Conservation (phyloP, 140 eudicot genomes). For the Bidens hawaiensis region DNA sequence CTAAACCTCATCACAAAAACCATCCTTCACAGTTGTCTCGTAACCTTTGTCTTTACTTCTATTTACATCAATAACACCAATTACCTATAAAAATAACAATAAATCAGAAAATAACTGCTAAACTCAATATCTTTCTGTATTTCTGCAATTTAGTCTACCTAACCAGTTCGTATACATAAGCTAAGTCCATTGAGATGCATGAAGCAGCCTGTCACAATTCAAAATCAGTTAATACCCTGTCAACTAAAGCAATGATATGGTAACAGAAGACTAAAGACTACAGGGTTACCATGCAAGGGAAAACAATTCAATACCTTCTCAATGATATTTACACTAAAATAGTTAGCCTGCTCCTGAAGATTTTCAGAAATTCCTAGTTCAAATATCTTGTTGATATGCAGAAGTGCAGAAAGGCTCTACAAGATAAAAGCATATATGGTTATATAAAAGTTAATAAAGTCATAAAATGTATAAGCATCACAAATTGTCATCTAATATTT, state of each 20-base stretch:
- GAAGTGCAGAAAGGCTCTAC: slow-evolving; percentile 68
- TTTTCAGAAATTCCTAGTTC: slow-evolving; percentile 71
- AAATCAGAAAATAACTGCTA: slow-evolving; percentile 1
- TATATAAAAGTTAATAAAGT: slow-evolving; percentile 1
- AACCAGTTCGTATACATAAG: neutral
- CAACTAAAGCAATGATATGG: neutral
- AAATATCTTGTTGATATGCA: slow-evolving; percentile 73
- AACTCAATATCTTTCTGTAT: neutral
- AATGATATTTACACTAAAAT: slow-evolving; percentile 2
- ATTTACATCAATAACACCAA: slow-evolving; percentile 81
- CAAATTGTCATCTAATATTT: slow-evolving; percentile 7
- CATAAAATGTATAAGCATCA: slow-evolving; percentile 3
- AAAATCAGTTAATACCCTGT: neutral
- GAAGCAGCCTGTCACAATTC: neutral
- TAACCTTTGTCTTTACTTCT: slow-evolving; percentile 85
- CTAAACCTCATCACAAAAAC: slow-evolving; percentile 88
- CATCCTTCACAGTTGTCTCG: slow-evolving; percentile 81
- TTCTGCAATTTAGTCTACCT: neutral
- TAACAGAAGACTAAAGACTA: neutral
- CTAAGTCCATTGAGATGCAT: neutral
- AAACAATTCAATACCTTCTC: neutral
- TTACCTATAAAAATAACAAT: slow-evolving; percentile 43
- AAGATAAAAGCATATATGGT: slow-evolving; percentile 7
- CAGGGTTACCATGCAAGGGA: neutral
- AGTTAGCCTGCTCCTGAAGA: slow-evolving; percentile 47